Base-by-base conservation (phyloP, 305 asterid genomes). In the Plantago coronopus region DNA sequence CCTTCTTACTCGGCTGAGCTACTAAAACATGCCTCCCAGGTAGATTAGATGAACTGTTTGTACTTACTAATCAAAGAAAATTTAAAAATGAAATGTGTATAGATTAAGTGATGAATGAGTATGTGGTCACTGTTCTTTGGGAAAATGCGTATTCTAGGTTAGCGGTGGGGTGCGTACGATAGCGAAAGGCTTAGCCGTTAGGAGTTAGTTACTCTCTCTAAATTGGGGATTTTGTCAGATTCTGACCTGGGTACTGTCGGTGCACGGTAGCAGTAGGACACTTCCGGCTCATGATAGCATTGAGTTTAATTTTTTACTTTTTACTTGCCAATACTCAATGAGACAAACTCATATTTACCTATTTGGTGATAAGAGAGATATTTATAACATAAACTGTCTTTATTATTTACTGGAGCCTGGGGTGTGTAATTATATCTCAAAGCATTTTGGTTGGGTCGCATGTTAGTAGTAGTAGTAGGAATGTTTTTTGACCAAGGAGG, bases 1-100 rank as follows among this genome's bases (percentile, higher is more conserved):
- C 79, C 80, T 17, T 69, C 88, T 4, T 93, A 93, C 76, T 65
- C 99, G 48, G 83, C 79, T 16, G 72, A 64, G 79, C 93, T 93
- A 17, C 96, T 93, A 16, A 74, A 74, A 67, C 99, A 93, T 38
- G 94, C 97, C 9, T 47, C 48, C 59, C 95, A 93, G 99, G 99
- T 93, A 55, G 66, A 37, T 18, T 65, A 3, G 42, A 19, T 46
- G 10, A 23, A 25, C 58, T 0, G 34, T n/a, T 17, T 29, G 8
- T 16, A 9, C 3, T 47, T 47, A 1, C n/a, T n/a, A n/a, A n/a
- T n/a, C n/a, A n/a, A n/a, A n/a, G n/a, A n/a, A n/a, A n/a, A n/a
- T n/a, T n/a, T n/a, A n/a, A n/a, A n/a, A n/a, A n/a, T n/a, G n/a
- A 27, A 7, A 12, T 40, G 63, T 55, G 61, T 44, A 48, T 50